Evolutionary conservation across 1,139 yeast genomes (phyloP).

Genomic region (Saccharomyces pastorianus): DNA sequence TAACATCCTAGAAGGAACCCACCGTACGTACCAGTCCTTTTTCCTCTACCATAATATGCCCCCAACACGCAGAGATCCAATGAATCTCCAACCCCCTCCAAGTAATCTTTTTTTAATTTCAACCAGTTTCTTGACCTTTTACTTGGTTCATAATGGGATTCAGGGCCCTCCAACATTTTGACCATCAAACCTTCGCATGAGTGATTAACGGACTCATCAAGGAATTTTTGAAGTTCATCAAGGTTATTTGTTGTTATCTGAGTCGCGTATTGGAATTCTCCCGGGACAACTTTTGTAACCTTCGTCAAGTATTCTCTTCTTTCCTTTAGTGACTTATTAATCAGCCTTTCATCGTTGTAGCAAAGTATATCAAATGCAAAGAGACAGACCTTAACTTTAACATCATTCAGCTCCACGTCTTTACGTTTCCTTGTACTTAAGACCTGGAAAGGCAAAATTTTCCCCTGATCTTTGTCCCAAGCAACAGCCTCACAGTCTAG

Average conservation of each 20-base stretch:
- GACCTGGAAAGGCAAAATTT: slow-evolving; percentile 87
- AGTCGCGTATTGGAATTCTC: slow-evolving; percentile 78
- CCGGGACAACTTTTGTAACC: slow-evolving; percentile 55
- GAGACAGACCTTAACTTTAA: slow-evolving; percentile 82
- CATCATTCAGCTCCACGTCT: slow-evolving; percentile 79
- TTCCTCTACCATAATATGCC: slow-evolving; percentile 89
- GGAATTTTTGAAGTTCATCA: slow-evolving; percentile 74
- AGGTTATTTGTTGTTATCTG: slow-evolving; percentile 61
- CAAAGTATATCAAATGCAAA: slow-evolving; percentile 85
- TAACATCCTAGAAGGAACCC: slow-evolving; percentile 88
- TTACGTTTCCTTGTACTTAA: slow-evolving; percentile 89
- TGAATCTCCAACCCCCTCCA: slow-evolving; percentile 93
- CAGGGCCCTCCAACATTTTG: slow-evolving; percentile 73
- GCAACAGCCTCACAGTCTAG: slow-evolving; percentile 99
- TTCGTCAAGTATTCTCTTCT: slow-evolving; percentile 56
- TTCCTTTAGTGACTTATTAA: slow-evolving; percentile 59
- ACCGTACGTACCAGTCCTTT: slow-evolving; percentile 90
- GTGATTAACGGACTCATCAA: slow-evolving; percentile 83
- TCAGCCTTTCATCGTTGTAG: slow-evolving; percentile 60
- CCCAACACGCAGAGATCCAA: slow-evolving; percentile 90
- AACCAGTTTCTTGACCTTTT: slow-evolving; percentile 94
- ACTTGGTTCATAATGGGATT: slow-evolving; percentile 86
- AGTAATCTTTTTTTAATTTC: slow-evolving; percentile 85
- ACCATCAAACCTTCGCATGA: slow-evolving; percentile 97
- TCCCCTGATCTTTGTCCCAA: slow-evolving; percentile 70